phyloP scores from a whole-genome alignment of 768 basidiomycete genomes.

The Psilocybe azurescens region DNA sequence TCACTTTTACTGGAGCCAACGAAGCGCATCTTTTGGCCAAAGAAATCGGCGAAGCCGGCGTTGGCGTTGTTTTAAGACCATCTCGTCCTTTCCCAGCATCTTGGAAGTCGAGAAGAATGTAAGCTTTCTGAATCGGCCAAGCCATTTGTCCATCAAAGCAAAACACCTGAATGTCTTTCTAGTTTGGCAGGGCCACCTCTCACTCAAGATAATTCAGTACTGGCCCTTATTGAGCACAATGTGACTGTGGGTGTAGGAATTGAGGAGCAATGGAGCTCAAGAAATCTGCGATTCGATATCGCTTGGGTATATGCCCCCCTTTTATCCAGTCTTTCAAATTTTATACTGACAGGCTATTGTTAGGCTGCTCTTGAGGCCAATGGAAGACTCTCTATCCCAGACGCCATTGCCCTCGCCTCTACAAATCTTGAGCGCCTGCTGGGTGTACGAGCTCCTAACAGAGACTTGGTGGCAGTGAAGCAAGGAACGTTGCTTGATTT shows the following conservation, averaged over 20 bases:
- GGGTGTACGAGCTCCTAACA: slow-evolving; percentile 38
- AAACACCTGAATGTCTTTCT: slow-evolving; percentile 1
- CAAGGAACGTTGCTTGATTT: slow-evolving; percentile 43
- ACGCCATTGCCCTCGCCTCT: slow-evolving; percentile 44
- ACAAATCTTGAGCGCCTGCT: slow-evolving; percentile 48
- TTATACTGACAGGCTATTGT: background rate
- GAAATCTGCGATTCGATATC: slow-evolving; percentile 75
- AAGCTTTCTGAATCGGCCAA: slow-evolving; percentile 22
- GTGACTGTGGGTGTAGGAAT: slow-evolving; percentile 74
- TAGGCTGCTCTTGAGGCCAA: slow-evolving; percentile 29
- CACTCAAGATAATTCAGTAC: slow-evolving; percentile 56
- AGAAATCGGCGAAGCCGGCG: slow-evolving; percentile 66
- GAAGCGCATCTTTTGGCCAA: slow-evolving; percentile 79
- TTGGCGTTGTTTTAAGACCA: slow-evolving; percentile 75
- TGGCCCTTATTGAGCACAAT: slow-evolving; percentile 61
- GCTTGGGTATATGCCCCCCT: slow-evolving; percentile 63
- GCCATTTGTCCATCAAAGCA: background rate
- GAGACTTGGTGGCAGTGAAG: slow-evolving; percentile 44
- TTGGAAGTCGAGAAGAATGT: slow-evolving; percentile 74
- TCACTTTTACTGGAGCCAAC: slow-evolving; percentile 60
- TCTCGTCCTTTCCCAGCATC: slow-evolving; percentile 67
- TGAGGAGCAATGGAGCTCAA: slow-evolving; percentile 58
- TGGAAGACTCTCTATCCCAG: slow-evolving; percentile 31
- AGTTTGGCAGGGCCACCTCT: slow-evolving; percentile 51
- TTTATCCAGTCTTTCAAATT: background rate